phyloP scores from a whole-genome alignment of 495 filamentous ascomycete genomes.

The Lichina pygmaea region DNA sequence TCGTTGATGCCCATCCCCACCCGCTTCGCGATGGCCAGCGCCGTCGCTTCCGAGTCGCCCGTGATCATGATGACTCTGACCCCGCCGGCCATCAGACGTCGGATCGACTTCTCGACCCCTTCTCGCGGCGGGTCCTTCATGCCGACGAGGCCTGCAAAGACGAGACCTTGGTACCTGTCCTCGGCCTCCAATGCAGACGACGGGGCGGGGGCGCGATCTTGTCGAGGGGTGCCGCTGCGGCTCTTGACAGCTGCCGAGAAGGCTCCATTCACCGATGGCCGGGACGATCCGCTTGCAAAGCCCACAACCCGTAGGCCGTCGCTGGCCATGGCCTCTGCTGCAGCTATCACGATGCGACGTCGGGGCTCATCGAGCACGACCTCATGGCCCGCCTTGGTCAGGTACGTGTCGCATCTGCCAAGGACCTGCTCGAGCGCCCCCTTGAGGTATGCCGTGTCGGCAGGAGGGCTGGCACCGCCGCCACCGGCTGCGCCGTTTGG shows the following conservation, averaged over 20 bases:
- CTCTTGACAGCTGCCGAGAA: slow-evolving; percentile 13
- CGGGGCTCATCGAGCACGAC: slow-evolving; percentile 59
- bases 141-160: slow-evolving; percentile 76
- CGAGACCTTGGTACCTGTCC: slow-evolving; percentile 51
- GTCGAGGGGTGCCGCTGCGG: slow-evolving; percentile 23
- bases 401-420: slow-evolving; percentile 65
- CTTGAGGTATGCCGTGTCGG: slow-evolving; percentile 75
- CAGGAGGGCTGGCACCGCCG: slow-evolving; percentile 7
- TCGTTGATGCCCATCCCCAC: slow-evolving; percentile 54
- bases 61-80: slow-evolving; percentile 98
- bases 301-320: slow-evolving; percentile 78
- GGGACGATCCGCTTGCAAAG: slow-evolving; percentile 53
- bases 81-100: slow-evolving; percentile 72
- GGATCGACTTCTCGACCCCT: slow-evolving; percentile 69
- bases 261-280: slow-evolving; percentile 4
- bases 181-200: slow-evolving; percentile 25
- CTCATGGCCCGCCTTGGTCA: slow-evolving; percentile 68
- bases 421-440: slow-evolving; percentile 78
- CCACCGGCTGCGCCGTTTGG: slow-evolving; percentile 8
- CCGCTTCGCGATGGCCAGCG: slow-evolving; percentile 74
- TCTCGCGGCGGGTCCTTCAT: slow-evolving; percentile 92
- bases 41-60: slow-evolving; percentile 82
- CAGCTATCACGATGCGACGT: slow-evolving; percentile 44
- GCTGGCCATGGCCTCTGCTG: slow-evolving; percentile 71
- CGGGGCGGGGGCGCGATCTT: slow-evolving; percentile 13